Base-by-base conservation (phyloP, 257 asterid species). In the Scutellaria baicalensis region DNA sequence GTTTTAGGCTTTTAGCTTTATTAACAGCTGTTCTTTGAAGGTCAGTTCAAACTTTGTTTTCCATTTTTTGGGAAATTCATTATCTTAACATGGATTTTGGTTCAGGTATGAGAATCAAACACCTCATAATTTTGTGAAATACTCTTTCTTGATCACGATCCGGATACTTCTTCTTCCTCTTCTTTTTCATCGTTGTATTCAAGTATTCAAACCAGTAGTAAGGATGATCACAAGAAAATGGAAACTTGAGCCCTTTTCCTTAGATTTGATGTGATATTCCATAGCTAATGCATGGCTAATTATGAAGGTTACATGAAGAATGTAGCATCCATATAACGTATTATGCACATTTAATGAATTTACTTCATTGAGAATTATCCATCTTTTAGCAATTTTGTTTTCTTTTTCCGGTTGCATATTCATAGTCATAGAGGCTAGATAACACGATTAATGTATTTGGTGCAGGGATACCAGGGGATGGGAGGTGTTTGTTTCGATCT, bases 401-500 rank as follows among this genome's bases (percentile, higher is more conserved):
- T 36, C 31, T 1, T 66, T 62, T 18, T 50, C 17, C 16, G 36
- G 36, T 52, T 21, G 17, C 33, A 44, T 7, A 44, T 67, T 31
- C 18, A 16, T n/a, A 55, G 9, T 9, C 1, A 9, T 45, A 45
- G 42, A 50, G 49, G 55, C 45, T 60, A 17, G 48, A 57, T 64
- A 75, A 23, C 27, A 17, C 16, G 33, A 9, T 18, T 16, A 50
- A 63, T 66, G 36, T 36, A 60, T 69, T 9, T 70, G 77, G 39
- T 73, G 69, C 78, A 88, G 92, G 92, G 56, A 77, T 89, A 80
- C 89, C 93, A 20, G 91, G 96, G 0, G 96, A 86, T 44, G 91
- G 96, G n/a, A 81, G 96, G 78, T 89, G 96, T 73, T 79, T 89
- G 77, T 89, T 89, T 55, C 82, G 93, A 33, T 89, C 96, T 1